These are phyloP conservation scores for Taphrina populina DNA, from an alignment of 1,139 yeast genomes.

Conservation along the genomic window DNA sequence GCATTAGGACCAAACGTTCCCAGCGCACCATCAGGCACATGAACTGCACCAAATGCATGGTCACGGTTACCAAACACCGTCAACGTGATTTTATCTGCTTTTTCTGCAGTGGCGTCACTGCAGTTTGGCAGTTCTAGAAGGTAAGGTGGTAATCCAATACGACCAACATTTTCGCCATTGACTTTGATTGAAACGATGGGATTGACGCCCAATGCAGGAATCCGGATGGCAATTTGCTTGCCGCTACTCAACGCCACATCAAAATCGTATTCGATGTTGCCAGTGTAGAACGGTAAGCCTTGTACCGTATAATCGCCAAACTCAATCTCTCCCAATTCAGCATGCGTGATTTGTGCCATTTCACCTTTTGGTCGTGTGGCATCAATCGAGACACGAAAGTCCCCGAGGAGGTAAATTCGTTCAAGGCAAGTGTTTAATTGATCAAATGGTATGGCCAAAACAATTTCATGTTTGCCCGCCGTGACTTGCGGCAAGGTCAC, in stretches of 20 bases:
- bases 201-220: conserved; percentile 16
- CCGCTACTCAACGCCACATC: not conserved
- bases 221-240: not conserved
- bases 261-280: conserved; percentile 14
- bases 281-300: conserved; percentile 31
- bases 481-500: conserved; percentile 10
- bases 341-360: conserved; percentile 11
- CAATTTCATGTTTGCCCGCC: conserved; percentile 19
- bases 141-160: conserved; percentile 2
- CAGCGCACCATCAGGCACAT: conserved; percentile 34
- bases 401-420: conserved; percentile 21
- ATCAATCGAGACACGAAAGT: conserved; percentile 8
- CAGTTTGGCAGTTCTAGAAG: not conserved
- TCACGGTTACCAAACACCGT: conserved; percentile 34
- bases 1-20: conserved; percentile 21
- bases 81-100: not conserved
- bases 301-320: conserved; percentile 14
- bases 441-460: conserved; percentile 18
- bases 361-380: conserved; percentile 1
- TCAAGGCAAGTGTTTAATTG: conserved; percentile 26
- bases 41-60: conserved; percentile 33
- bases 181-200: conserved; percentile 15
- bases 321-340: not conserved
- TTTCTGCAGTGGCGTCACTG: not conserved
- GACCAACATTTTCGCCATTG: not conserved